Percentiles rank a stretch among this genome's conserved stretches.
These are phyloP conservation scores for Periconia sp. DNA, from an alignment of 2,329 filamentous ascomycete genomes.

Conservation along the genomic window DNA sequence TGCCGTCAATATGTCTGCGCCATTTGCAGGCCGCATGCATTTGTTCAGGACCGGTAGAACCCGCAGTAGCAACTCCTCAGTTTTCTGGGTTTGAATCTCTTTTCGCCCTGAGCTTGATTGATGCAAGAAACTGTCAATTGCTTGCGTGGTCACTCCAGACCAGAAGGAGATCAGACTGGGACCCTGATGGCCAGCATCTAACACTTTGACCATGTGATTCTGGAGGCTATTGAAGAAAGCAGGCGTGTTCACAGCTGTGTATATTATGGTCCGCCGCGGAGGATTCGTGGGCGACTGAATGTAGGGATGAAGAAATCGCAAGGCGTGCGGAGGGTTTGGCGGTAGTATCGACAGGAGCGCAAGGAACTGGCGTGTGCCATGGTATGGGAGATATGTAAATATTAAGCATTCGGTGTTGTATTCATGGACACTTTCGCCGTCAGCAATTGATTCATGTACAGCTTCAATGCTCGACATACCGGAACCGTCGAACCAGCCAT, in stretches of 20 bases:
- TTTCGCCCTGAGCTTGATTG: constrained; percentile 75
- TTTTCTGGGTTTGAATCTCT: constrained; percentile 77
- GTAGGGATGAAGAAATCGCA: constrained; percentile 87
- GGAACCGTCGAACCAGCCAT: constrained; percentile 91
- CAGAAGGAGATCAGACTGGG: constrained; percentile 85
- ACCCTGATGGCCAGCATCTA: constrained; percentile 74
- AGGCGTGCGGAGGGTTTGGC: constrained; percentile 71
- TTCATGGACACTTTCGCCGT: constrained; percentile 75
- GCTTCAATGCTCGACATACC: constrained; percentile 59
- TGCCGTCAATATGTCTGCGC: constrained; percentile 80
- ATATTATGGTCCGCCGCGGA: constrained; percentile 81
- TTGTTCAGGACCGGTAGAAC: constrained; percentile 75
- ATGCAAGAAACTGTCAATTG: constrained; percentile 82
- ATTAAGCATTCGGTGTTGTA: constrained; percentile 81
- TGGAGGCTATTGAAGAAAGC: constrained; percentile 80
- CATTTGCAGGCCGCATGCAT: constrained; percentile 75
- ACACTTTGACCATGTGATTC: constrained; percentile 76
- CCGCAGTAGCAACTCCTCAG: constrained; percentile 76
- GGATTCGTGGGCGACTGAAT: constrained; percentile 76
- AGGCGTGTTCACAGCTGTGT: constrained; percentile 79
- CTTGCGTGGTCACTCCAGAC: constrained; percentile 86
- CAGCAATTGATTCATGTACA: constrained; percentile 2
- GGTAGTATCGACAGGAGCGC: constrained; percentile 89
- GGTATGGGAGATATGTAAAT: constrained; percentile 90
- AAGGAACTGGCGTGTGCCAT: constrained; percentile 82